Evolutionary conservation across 2,329 filamentous ascomycete genomes (phyloP).

Genomic region (Elsinoe australis): DNA sequence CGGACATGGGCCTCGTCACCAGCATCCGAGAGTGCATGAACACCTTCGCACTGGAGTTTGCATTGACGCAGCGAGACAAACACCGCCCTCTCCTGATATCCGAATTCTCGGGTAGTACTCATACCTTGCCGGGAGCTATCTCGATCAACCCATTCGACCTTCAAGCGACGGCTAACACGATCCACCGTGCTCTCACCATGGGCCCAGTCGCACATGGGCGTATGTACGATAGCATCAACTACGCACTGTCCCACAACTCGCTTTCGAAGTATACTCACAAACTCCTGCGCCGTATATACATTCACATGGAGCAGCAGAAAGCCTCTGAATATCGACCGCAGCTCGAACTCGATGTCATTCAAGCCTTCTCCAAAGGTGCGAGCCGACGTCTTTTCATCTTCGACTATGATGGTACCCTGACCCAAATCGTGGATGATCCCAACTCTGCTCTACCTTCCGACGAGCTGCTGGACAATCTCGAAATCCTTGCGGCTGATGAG

Average conservation of each 20-base stretch:
- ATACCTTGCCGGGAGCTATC: slow-evolving; percentile 74
- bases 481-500: slow-evolving; percentile 68
- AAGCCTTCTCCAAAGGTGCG: slow-evolving; percentile 61
- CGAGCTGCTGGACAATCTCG: slow-evolving; percentile 70
- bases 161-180: slow-evolving; percentile 71
- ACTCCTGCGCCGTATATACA: slow-evolving; percentile 70
- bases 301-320: slow-evolving; percentile 69
- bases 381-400: slow-evolving; percentile 91
- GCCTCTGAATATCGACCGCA: slow-evolving; percentile 70
- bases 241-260: slow-evolving; percentile 76
- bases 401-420: slow-evolving; percentile 95
- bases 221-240: slow-evolving; percentile 69
- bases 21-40: slow-evolving; percentile 97
- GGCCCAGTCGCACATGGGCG: slow-evolving; percentile 53
- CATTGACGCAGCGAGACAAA: slow-evolving; percentile 80
- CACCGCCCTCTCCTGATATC: slow-evolving; percentile 67
- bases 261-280: slow-evolving; percentile 79
- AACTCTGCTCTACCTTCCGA: slow-evolving; percentile 81
- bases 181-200: slow-evolving; percentile 76
- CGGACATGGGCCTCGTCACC: slow-evolving; percentile 88
- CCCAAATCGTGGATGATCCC: slow-evolving; percentile 88
- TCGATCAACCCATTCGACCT: slow-evolving; percentile 97
- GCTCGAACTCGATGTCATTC: slow-evolving; percentile 66
- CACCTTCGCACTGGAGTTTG: slow-evolving; percentile 89
- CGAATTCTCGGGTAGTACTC: slow-evolving; percentile 91